phyloP scores from a whole-genome alignment of 2,329 filamentous ascomycete species.

The Pyricularia sp. region DNA sequence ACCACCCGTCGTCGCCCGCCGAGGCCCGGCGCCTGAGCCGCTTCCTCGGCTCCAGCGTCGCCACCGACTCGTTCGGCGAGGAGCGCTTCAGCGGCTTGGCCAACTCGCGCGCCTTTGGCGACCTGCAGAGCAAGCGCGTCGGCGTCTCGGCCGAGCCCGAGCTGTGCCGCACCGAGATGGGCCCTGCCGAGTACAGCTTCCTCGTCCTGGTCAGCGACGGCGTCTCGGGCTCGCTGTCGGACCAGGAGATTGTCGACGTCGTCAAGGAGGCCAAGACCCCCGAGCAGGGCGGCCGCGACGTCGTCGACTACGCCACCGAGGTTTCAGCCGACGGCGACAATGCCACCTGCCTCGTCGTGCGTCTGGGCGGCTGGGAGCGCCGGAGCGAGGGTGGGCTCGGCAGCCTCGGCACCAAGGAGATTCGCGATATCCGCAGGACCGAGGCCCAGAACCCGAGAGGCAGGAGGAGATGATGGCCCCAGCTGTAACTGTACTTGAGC shows the following conservation, averaged over 20 bases:
- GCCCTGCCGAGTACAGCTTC: slow-evolving; percentile 80
- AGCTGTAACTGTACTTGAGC: not conserved
- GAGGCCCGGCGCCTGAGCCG: slow-evolving; percentile 78
- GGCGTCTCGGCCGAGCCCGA: slow-evolving; percentile 94
- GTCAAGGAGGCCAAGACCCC: slow-evolving; percentile 90
- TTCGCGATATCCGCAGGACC: slow-evolving; percentile 70
- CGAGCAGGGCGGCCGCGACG: slow-evolving; percentile 68
- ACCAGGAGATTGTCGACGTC: slow-evolving; percentile 94
- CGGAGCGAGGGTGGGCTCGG: slow-evolving; percentile 78
- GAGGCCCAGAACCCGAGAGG: slow-evolving; percentile 78
- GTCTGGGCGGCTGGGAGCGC: slow-evolving; percentile 61
- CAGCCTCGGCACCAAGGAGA: slow-evolving; percentile 84
- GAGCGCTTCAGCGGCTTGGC: slow-evolving; percentile 89
- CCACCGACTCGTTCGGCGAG: slow-evolving; percentile 95
- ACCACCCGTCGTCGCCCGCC: slow-evolving; percentile 80
- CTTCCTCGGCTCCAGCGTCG: slow-evolving; percentile 72
- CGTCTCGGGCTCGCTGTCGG: slow-evolving; percentile 72
- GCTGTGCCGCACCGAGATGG: slow-evolving; percentile 67
- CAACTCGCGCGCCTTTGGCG: slow-evolving; percentile 90
- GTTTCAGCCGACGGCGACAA: slow-evolving; percentile 61
- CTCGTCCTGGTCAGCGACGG: slow-evolving; percentile 84
- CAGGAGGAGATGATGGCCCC: slow-evolving; percentile 29
- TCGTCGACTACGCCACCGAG: slow-evolving; percentile 85
- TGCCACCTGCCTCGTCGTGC: slow-evolving; percentile 57
- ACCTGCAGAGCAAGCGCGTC: slow-evolving; percentile 83